Conservation (phyloP, 257 asterid species). For the Oldenlandia corymbosa region DNA sequence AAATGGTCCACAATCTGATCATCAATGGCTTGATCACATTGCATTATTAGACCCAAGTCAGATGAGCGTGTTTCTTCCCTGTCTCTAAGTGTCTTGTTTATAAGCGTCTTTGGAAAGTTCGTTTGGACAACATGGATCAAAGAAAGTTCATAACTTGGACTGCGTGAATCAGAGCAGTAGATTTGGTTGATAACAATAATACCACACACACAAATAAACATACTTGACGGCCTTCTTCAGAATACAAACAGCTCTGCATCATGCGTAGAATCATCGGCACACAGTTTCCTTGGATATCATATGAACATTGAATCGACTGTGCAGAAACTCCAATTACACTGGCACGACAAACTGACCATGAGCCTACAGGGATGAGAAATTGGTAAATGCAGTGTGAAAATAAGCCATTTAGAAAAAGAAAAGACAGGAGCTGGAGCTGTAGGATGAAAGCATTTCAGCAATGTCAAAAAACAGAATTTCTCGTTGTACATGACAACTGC, state of each 20-base stretch:
- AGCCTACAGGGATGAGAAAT: not conserved
- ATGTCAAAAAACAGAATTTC: too few species aligned
- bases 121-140: too few species aligned
- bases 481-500: too few species aligned
- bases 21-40: constrained; percentile 23
- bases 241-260: constrained; percentile 64
- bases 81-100: constrained; percentile 41
- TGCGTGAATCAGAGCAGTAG: constrained; percentile 75
- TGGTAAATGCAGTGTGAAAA: not conserved
- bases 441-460: too few species aligned
- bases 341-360: constrained; percentile 52
- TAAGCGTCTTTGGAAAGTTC: constrained; percentile 66
- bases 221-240: constrained; percentile 76
- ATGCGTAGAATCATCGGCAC: constrained; percentile 71
- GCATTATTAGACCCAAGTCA: constrained; percentile 8
- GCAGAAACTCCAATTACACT: constrained; percentile 86
- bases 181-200: not conserved
- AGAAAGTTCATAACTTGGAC: constrained; percentile 93
- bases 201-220: constrained; percentile 5
- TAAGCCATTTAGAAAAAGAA: not conserved
- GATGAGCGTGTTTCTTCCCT: constrained; percentile 32
- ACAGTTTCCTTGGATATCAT: constrained; percentile 69
- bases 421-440: not conserved
- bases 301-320: constrained; percentile 79
- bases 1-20: constrained; percentile 17